Base-by-base conservation (phyloP, 805 yeast genomes). In the Tetrapisispora fleetii region DNA sequence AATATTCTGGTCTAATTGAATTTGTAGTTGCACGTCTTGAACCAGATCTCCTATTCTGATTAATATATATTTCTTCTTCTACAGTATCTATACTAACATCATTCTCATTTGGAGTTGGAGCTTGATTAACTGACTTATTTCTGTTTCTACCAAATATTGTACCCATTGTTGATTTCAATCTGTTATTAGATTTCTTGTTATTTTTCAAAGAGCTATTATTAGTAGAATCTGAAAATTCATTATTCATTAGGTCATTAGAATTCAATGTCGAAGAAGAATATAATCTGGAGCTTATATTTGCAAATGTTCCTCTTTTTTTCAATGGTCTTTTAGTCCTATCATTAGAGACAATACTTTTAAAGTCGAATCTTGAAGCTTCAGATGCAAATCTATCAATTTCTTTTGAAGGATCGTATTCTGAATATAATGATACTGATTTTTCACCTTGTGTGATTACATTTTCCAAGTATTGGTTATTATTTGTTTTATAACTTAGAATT, bases 91-190 rank as follows among this genome's bases (percentile, higher is more conserved):
- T 22, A 14, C 33, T 43, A 6, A 21, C 33, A 8, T 33, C 45
- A 30, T 21, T 49, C 54, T 42, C 38, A 16, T 22, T 66, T 19
- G 67, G 64, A 9, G 6, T 19, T 6, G 43, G 16, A 17, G 9
- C n/a, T 40, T 40, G 36, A 30, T 19, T 41, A 19, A 17, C 30
- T 30, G 44, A 18, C 42, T 70, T 69, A 52, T 72, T 71, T 58
- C 78, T 80, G 63, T 78, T 81, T 54, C 79, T 76, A 41, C 84
- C 81, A 57, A 85, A 80, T 52, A 85, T 77, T 0, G 93, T 82
- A 10, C 95, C 95, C 49, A 85, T 83, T 58, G 71, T 80, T 6
- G 89, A 83, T 64, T 78, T 79, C 57, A 85, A 64, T 42, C 73
- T 74, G 42, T 64, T 64, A 46, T 64, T 58, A 18, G 65, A 52